phyloP scores from a whole-genome alignment of 2,329 filamentous ascomycete species.

The Pezicula radicicola region DNA sequence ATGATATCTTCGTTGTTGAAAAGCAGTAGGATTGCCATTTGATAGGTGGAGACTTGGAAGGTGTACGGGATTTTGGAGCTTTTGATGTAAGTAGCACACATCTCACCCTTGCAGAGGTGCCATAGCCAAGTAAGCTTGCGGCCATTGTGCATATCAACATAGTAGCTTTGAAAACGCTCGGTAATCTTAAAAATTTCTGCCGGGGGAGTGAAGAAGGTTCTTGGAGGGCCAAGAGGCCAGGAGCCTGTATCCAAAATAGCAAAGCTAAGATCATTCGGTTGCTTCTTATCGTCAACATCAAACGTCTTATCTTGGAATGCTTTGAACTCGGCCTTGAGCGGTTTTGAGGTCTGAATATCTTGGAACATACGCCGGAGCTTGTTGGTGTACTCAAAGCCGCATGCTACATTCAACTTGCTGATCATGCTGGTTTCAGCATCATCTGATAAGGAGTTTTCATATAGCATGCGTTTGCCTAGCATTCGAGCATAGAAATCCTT shows the following conservation, averaged over 20 bases:
- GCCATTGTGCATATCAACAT: slow-evolving; percentile 94
- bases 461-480: slow-evolving; percentile 92
- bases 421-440: slow-evolving; percentile 99
- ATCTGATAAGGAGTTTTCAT: slow-evolving; percentile 92
- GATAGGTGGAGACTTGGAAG: slow-evolving; percentile 95
- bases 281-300: slow-evolving; percentile 61
- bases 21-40: slow-evolving; percentile 83
- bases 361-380: slow-evolving; percentile 99
- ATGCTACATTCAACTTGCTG: slow-evolving; percentile 96
- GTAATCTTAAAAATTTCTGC: slow-evolving; percentile 81
- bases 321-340: slow-evolving; percentile 86
- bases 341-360: slow-evolving; percentile 98
- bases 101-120: slow-evolving; percentile 96
- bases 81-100: slow-evolving; percentile 91
- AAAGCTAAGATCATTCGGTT: slow-evolving; percentile 80
- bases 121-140: slow-evolving; percentile 97
- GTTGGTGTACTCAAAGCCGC: slow-evolving; percentile 98
- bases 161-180: slow-evolving; percentile 86
- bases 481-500: slow-evolving; percentile 99
- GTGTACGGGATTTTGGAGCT: slow-evolving; percentile 87
- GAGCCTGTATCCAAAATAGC: slow-evolving; percentile 94
- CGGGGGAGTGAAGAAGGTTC: slow-evolving; percentile 85
- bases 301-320: slow-evolving; percentile 68
- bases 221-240: slow-evolving; percentile 88
- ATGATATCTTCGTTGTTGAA: slow-evolving; percentile 66